Base-by-base conservation (phyloP, 345 rosid species). In the Gossypium australe region DNA sequence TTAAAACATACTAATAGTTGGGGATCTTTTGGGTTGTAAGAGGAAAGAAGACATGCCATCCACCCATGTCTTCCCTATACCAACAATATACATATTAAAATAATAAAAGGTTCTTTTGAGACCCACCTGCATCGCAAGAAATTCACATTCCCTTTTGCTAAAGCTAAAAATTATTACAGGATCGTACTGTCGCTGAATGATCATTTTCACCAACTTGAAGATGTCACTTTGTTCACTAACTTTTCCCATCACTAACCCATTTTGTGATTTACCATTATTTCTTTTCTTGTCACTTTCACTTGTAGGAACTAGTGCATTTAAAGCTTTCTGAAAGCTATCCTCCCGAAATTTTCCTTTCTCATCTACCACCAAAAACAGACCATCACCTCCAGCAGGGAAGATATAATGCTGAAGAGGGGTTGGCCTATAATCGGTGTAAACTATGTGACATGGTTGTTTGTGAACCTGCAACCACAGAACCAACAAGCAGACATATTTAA, bases 391-490 rank as follows among this genome's bases (percentile, higher is more conserved):
- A 13, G 98, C 85, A 79, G 98, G 99, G 77, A 93, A 95, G 72
- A 95, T 78, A 78, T 95, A 95, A 80, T 95, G 99, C 82, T 91
- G 97, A 80, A 95, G 97, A 17, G 99, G 99, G 61, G 99, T 95
- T 70, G 99, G 99, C 56, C 98, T 91, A 86, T 95, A 95, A 83
- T 95, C 99, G 7, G 99, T 95, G 84, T 95, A 95, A 60, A 95
- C 98, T 79, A 95, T 95, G 84, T 93, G 97, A 79, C 99, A 95
- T 14, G 99, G 99, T 75, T 93, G 99, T 59, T 77, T 83, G 82
- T 95, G 99, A 66, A 95, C 98, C 99, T 95, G 88, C 60, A 86
- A 61, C 53, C 63, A 47, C 55, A 71, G 43, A 70, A 72, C 11
- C 20, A 68, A 69, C 66, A 56, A 80, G 75, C 61, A 80, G 57